Conservation (phyloP, 345 rosid genomes). For the Leavenworthia alabamica region DNA sequence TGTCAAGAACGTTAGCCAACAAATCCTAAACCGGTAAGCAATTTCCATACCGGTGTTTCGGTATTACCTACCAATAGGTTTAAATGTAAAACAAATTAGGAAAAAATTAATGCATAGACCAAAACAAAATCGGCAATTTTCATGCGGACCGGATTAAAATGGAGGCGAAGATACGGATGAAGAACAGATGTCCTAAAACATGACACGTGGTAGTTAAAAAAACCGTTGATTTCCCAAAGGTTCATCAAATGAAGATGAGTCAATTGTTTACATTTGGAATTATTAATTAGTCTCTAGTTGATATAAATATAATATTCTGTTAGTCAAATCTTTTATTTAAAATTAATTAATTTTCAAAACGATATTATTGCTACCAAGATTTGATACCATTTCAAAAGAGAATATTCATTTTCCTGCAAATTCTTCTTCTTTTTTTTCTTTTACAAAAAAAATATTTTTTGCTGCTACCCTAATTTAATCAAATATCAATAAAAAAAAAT, state of each 20-base stretch:
- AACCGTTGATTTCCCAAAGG: not conserved
- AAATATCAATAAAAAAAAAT: no score
- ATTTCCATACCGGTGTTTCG: not conserved
- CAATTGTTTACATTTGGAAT: not conserved
- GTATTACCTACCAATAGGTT: not conserved
- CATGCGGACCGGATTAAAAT: not conserved
- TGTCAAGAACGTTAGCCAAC: not conserved
- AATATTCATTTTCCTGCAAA: no score
- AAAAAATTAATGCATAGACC: not conserved
- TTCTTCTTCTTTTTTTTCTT: no score
- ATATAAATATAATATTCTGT: not conserved
- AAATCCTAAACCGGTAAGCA: not conserved
- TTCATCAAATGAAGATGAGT: not conserved
- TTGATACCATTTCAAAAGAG: conserved; percentile 3
- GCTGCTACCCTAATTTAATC: no score
- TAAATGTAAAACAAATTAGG: not conserved
- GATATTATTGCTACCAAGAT: not conserved
- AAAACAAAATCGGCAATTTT: not conserved
- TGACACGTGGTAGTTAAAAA: not conserved
- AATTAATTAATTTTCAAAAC: not conserved
- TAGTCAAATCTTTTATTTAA: not conserved
- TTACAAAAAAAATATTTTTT: no score
- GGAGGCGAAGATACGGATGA: not conserved
- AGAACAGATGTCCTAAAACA: not conserved
- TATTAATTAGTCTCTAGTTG: not conserved